Evolutionary conservation across 352 stramenopile genomes (phyloP).

Genomic region (Detonula confervacea): DNA sequence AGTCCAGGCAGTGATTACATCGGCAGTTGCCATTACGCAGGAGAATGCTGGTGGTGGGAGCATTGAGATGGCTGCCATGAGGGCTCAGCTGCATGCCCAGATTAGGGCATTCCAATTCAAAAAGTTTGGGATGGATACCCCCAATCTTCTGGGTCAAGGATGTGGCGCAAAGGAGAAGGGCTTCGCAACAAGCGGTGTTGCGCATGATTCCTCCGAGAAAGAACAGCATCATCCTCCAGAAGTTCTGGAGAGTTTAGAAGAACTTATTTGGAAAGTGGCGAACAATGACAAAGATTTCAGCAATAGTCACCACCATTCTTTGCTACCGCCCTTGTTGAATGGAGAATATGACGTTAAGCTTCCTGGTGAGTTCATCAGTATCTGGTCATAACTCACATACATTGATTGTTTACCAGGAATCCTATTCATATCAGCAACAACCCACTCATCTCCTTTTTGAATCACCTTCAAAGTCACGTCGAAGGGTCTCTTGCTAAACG

Average conservation of each 20-base stretch:
- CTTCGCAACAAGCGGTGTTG: slow-evolving; percentile 2
- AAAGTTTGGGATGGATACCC: slow-evolving; percentile 81
- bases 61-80: slow-evolving; percentile 56
- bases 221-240: slow-evolving; percentile 24
- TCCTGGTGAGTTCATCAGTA: slow-evolving; percentile 20
- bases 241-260: slow-evolving; percentile 57
- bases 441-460: neutral
- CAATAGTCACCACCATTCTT: slow-evolving; percentile 35
- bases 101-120: slow-evolving; percentile 80
- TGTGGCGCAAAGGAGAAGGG: slow-evolving; percentile 70
- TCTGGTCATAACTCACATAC: neutral
- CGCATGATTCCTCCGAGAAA: slow-evolving; percentile 11
- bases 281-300: slow-evolving; percentile 28
- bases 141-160: slow-evolving; percentile 57
- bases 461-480: slow-evolving; percentile 55
- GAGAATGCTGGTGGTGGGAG: slow-evolving; percentile 62
- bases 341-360: slow-evolving; percentile 84
- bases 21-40: slow-evolving; percentile 58
- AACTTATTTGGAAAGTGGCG: slow-evolving; percentile 63
- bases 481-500: slow-evolving; percentile 82
- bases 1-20: slow-evolving; percentile 67
- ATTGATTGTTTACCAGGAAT: neutral
- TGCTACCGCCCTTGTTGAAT: slow-evolving; percentile 68
- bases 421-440: neutral
- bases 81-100: slow-evolving; percentile 67